Percentiles rank a stretch among this genome's conserved stretches.
Conservation (phyloP, 345 rosid genomes). For the Barbarea vulgaris region DNA sequence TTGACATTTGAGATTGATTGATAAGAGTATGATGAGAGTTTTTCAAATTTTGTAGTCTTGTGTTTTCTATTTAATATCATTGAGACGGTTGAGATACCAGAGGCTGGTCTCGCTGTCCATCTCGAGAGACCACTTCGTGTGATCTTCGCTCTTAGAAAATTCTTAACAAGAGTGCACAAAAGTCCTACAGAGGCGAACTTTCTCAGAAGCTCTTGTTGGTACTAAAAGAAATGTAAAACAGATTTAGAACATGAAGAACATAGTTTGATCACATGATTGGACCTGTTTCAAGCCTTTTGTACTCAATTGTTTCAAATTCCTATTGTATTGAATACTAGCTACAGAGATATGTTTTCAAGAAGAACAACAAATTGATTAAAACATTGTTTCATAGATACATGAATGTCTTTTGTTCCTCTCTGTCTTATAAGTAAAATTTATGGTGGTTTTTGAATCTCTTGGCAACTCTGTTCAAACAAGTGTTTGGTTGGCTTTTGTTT, state of each 20-base stretch:
- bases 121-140: constrained; percentile 78
- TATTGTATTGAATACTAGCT: constrained; percentile 14
- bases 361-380: background rate
- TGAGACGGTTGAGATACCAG: constrained; percentile 59
- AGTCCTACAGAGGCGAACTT: constrained; percentile 26
- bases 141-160: constrained; percentile 57
- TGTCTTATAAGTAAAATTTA: background rate
- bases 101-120: constrained; percentile 87
- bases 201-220: constrained; percentile 32
- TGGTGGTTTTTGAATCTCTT: background rate
- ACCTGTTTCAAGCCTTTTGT: too few species aligned
- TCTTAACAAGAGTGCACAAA: constrained; percentile 45
- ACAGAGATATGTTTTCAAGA: background rate
- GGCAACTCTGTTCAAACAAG: too few species aligned
- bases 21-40: too few species aligned
- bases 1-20: too few species aligned
- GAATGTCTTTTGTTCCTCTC: background rate
- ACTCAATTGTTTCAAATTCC: background rate
- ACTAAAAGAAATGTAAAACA: constrained; percentile 31
- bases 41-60: too few species aligned
- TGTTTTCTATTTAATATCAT: too few species aligned
- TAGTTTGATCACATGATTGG: background rate
- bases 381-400: background rate
- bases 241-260: background rate
- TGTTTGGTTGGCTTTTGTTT: too few species aligned